Evolutionary conservation across 2,329 filamentous ascomycete genomes (phyloP).

Genomic region (Botryotinia calthae): DNA sequence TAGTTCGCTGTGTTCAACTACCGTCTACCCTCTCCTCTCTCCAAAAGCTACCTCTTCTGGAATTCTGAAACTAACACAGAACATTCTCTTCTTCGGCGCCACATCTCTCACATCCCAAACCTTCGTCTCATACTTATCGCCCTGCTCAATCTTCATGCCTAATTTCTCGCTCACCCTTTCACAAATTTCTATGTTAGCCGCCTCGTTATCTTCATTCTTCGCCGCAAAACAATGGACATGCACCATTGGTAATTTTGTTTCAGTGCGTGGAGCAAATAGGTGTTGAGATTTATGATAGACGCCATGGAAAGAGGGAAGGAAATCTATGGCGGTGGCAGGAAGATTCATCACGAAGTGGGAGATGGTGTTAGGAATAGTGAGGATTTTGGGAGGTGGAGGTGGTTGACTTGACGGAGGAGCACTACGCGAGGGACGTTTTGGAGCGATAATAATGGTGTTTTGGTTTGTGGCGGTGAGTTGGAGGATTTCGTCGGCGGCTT

Average conservation of each 20-base stretch:
- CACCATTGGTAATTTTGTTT: constrained; percentile 68
- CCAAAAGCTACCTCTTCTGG: constrained; percentile 78
- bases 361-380: constrained; percentile 69
- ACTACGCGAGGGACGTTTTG: constrained; percentile 38
- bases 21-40: constrained; percentile 20
- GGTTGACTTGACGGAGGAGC: constrained; percentile 33
- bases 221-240: constrained; percentile 94
- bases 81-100: constrained; percentile 93
- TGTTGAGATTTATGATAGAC: constrained; percentile 70
- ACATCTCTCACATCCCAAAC: constrained; percentile 79
- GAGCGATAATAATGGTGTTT: constrained; percentile 51
- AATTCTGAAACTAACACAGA: constrained; percentile 87
- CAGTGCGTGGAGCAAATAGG: constrained; percentile 61
- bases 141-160: constrained; percentile 44
- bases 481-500: constrained; percentile 61
- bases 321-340: constrained; percentile 82
- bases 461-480: constrained; percentile 49
- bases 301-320: constrained; percentile 73
- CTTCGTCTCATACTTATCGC: constrained; percentile 44
- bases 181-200: constrained; percentile 62
- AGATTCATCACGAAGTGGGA: constrained; percentile 99
- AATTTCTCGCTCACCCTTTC: constrained; percentile 56
- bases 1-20: not conserved
- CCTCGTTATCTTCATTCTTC: constrained; percentile 72
- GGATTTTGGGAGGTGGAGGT: constrained; percentile 41